These are phyloP conservation scores for Paramecium tetraurelia DNA, from an alignment of 73 alveolate species.

Conservation along the genomic window DNA sequence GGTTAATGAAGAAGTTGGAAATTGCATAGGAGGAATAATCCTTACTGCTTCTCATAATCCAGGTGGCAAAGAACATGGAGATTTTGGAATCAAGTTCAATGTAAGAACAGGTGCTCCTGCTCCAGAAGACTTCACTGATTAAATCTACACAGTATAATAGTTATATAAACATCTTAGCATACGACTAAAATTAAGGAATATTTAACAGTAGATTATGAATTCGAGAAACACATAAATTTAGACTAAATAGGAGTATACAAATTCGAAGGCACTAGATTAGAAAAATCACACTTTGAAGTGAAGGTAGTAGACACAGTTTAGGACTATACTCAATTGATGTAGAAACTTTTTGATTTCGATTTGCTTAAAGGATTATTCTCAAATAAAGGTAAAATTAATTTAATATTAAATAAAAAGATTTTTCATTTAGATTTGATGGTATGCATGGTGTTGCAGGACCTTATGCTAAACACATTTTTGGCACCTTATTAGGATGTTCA, in stretches of 20 bases:
- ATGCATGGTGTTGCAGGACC: constrained; percentile 99
- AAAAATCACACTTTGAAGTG: constrained; percentile 60
- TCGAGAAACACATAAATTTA: constrained; percentile 68
- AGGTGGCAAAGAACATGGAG: constrained; percentile 94
- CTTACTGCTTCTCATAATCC: constrained; percentile 99
- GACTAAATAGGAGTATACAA: constrained; percentile 30
- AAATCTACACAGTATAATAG: constrained; percentile 75
- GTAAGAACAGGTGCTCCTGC: constrained; percentile 98
- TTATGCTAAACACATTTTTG: constrained; percentile 89
- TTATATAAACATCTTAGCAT: constrained; percentile 60
- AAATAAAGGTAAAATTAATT: constrained; percentile 62
- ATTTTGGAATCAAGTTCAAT: constrained; percentile 97
- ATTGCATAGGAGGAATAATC: constrained; percentile 94
- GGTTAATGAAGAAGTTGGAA: constrained; percentile 82
- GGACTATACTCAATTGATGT: constrained; percentile 87
- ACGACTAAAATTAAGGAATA: constrained; percentile 71
- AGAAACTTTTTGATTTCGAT: constrained; percentile 91
- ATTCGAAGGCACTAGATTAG: constrained; percentile 21
- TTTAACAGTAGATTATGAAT: constrained; percentile 71
- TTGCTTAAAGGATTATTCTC: constrained; percentile 77
- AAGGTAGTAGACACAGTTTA: constrained; percentile 86
- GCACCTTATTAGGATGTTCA: constrained; percentile 82
- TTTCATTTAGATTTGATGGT: constrained; percentile 91
- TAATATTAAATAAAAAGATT: constrained; percentile 66
- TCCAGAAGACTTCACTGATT: constrained; percentile 90